Base-by-base conservation (phyloP, 805 yeast species). In the Teunomyces tritomae region DNA sequence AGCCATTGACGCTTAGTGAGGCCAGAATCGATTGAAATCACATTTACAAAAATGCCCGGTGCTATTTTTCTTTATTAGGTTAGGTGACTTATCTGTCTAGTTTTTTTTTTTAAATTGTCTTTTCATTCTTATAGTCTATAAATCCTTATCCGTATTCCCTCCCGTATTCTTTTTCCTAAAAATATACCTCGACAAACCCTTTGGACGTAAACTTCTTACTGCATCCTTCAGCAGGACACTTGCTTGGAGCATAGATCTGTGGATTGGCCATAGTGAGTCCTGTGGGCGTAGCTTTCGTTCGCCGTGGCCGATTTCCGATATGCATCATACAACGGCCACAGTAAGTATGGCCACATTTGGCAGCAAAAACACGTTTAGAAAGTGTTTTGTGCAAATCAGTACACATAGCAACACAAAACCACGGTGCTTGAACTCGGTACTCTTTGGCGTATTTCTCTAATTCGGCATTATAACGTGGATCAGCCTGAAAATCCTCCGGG, bases 301-400 rank as follows among this genome's bases (percentile, higher is more conserved):
- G 49, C 47, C 61, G 49, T 57, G 71, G 69, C 44, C 75, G 58
- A 55, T 77, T 74, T 13, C 77, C 77, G n/a, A 85, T 81, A 55
- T 82, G 78, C 53, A 80, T 80, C 17, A 85, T 86, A 66, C 97
- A 89, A 36, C 92, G 66, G 1, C 96, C 97, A 64, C 97, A 89
- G 62, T 80, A 89, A 0, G 83, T 78, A 68, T 89, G 97, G 0
- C 96, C 96, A 70, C 97, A 89, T 34, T 64, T 67, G 0, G 87
- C 77, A 14, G 77, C 74, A 58, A 84, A 89, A 2, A 85, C 77
- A 50, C 89, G 76, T 56, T 74, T 80, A 0, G 91, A 84, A 29
- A 87, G 67, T 47, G 78, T 84, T 14, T 68, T 57, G 57, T 87
- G 95, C 0, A 71, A 68, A 8, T 70, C 73, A 0, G 84, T 76